Base-by-base conservation (phyloP, 345 rosid species). In the Melastoma malabathricum region DNA sequence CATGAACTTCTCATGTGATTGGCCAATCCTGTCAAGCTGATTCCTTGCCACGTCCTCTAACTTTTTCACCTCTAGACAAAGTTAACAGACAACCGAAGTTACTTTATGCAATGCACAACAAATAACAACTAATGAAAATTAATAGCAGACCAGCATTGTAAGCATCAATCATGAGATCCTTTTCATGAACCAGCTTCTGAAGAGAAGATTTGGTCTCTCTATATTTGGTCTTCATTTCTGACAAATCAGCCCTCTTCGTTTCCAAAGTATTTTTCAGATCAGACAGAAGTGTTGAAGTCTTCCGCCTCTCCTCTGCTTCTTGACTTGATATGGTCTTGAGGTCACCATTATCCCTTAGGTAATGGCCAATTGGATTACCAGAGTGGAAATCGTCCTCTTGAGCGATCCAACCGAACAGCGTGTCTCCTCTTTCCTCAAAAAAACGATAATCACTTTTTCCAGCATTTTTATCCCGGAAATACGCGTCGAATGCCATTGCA, bases 401-500 rank as follows among this genome's bases (percentile, higher is more conserved):
- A 7, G 87, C 89, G 52, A 83, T 59, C 97, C 97, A 85, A 51
- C 83, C 95, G 63, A 69, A 85, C 43, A 59, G 45, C 48, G 53
- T 66, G 44, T 67, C 62, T 54, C 77, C 79, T 47, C 45, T 48
- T 46, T 58, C 8, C 53, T 57, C 66, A 2, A 52, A 58, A 0
- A 47, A 22, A 59, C 15, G 48, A 51, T 63, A 83, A 15, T 85
- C 79, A 58, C 47, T 70, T 71, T 62, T 77, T 43, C 95, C 95
- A 55, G 66, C 47, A 10, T 14, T 47, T 22, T 68, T 58, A 43
- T 43, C 52, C 45, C 65, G 62, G 53, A 66, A 81, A 22, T 74
- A 62, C 46, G 65, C 75, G 52, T 81, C 87, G 25, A 85, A 85
- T 47, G 50, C 67, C 44, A 83, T 51, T 2, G 93, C 97, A 47